Evolutionary conservation across 2,329 filamentous ascomycete genomes (phyloP).

Genomic region (Verticillium isaacii): DNA sequence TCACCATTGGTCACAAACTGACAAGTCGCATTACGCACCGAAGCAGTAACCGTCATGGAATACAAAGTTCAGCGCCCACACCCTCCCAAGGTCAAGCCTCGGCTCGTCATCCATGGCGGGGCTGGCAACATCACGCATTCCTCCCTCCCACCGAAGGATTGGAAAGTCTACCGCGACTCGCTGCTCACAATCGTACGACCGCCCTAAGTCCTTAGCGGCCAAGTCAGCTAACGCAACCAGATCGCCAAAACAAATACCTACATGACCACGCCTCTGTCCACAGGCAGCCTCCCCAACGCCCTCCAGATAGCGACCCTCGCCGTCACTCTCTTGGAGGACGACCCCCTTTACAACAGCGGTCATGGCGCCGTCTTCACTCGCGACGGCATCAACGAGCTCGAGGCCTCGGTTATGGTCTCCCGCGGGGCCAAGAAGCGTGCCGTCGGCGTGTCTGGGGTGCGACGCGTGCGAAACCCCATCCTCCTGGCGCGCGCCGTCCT

Average conservation of each 20-base stretch:
- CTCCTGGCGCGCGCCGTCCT: slow-evolving; percentile 68
- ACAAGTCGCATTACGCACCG: no score
- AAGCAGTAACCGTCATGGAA: slow-evolving; percentile 28
- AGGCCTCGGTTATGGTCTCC: slow-evolving; percentile 83
- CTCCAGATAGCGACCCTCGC: slow-evolving; percentile 72
- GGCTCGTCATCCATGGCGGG: slow-evolving; percentile 68
- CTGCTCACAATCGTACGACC: slow-evolving; percentile 55
- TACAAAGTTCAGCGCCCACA: slow-evolving; percentile 24
- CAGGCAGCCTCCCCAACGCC: slow-evolving; percentile 44
- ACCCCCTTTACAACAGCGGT: slow-evolving; percentile 78
- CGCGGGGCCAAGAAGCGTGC: slow-evolving; percentile 68
- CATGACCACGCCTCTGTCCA: slow-evolving; percentile 32
- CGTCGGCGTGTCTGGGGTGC: slow-evolving; percentile 70
- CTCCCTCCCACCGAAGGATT: slow-evolving; percentile 53
- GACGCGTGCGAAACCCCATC: slow-evolving; percentile 75
- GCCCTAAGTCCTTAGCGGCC: slow-evolving; percentile 3
- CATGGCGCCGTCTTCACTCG: slow-evolving; percentile 83
- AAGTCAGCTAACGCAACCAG: slow-evolving; percentile 19
- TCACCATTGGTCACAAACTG: no score
- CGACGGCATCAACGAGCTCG: slow-evolving; percentile 78
- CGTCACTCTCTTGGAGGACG: slow-evolving; percentile 71
- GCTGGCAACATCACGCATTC: slow-evolving; percentile 63
- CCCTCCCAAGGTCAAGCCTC: slow-evolving; percentile 36
- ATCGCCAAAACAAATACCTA: slow-evolving; percentile 39
- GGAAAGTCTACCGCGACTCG: slow-evolving; percentile 52